Evolutionary conservation across 441 rosid genomes (phyloP).

Genomic region (Manihot esculenta): DNA sequence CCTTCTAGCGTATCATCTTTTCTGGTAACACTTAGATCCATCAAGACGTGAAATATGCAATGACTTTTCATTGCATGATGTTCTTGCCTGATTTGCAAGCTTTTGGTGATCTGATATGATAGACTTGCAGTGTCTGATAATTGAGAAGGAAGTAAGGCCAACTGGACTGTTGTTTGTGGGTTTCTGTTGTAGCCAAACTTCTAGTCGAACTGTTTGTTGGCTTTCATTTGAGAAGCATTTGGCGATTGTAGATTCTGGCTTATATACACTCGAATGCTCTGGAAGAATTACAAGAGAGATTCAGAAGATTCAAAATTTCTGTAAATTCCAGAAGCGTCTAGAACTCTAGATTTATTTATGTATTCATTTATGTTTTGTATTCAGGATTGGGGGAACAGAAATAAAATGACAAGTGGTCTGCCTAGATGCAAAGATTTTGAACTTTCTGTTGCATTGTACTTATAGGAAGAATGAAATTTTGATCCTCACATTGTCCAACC

Average conservation of each 20-base stretch:
- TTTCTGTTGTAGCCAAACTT: not conserved
- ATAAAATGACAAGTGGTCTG: not conserved
- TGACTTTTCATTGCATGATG: not conserved
- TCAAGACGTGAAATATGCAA: not conserved
- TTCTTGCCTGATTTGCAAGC: not conserved
- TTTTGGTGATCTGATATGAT: not conserved
- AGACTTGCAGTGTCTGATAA: no score
- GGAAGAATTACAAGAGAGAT: not conserved
- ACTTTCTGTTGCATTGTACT: not conserved
- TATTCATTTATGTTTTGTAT: no score
- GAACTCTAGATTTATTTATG: no score
- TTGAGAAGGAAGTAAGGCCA: no score
- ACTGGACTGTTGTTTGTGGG: not conserved
- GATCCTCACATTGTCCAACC: not conserved
- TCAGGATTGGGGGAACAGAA: not conserved
- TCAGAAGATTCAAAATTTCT: not conserved
- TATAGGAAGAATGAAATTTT: not conserved
- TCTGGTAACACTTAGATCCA: not conserved
- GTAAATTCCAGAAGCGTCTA: no score
- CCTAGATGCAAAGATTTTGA: not conserved
- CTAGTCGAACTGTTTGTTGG: not conserved
- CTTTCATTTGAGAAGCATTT: slow-evolving; percentile 1
- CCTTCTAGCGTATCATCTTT: not conserved
- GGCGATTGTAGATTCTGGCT: not conserved
- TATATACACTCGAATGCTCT: not conserved